Base-by-base conservation (phyloP, 805 yeast species). In the Alloascoidea africana region DNA sequence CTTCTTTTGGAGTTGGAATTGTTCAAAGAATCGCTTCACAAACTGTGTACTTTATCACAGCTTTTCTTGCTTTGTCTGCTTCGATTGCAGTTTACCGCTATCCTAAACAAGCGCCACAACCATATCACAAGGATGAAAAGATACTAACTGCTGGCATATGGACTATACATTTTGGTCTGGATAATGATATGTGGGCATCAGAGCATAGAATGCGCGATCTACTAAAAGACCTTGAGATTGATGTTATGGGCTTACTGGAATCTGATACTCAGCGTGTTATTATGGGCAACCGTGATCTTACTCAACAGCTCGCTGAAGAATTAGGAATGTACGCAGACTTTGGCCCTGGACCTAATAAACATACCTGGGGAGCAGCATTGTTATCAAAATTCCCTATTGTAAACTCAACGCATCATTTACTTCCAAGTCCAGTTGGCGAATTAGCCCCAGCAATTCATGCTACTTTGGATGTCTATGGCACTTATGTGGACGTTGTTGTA, bases 391-490 rank as follows among this genome's bases (percentile, higher is more conserved):
- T 89, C 69, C 98, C 98, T 18, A 91, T 91, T 43, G 48, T 91
- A 40, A 73, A 79, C 51, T 85, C 96, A 2, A 75, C 86, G 1
- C 98, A 91, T 55, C 93, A 87, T 54, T 65, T 91, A 47, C 62
- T 89, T 40, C 98, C 98, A 3, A 83, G 95, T 4, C 98, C 98
- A 2, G 96, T 83, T 19, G 98, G 98, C 14, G 98, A 91, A 63
- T 66, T 91, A 38, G 98, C 98, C 0, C 98, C 98, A 3, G 97
- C 96, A 1, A 91, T 91, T 46, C 94, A 82, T 55, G 98, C 98
- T 2, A 89, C 96, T 1, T 62, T 91, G 43, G 89, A 86, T 46
- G 81, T 91, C 27, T 87, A 86, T 57, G 95, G 96, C 8, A 79
- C 76, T 49, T 54, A 65, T 15, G 82, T 91, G 4, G 98, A 91